Evolutionary conservation across 768 basidiomycete species (phyloP), one percentile per base, ranked within the genome.

Genomic region (Floccularia luteovirens): DNA sequence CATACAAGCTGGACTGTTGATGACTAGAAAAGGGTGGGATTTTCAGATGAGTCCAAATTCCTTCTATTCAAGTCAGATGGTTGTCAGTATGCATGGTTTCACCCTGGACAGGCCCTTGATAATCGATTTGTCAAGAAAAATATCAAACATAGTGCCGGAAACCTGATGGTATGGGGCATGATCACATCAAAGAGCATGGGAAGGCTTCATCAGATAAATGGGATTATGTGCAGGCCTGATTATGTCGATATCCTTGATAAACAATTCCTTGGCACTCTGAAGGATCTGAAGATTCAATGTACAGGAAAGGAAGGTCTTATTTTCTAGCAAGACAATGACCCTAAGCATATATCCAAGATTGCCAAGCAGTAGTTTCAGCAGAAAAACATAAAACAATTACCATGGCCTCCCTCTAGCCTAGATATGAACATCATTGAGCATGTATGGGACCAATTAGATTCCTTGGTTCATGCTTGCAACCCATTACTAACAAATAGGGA

Each of bases 321-420:
- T 43, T 63, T 61, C 38, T 50, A 58, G 38, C 60, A 68, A 20
- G 61, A 68, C 42, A 61, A 61, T 40, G 48, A 62, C 45, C 59
- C 53, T 8, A 64, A 64, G 44, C 60, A 66, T 45, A 66, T 48
- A 1, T 52, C 47, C 17, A 50, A 48, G 27, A 19, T 47, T 3
- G 56, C 55, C 4, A 44, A 32, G 13, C 22, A 39, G 5, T 64
- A 53, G 53, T 56, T 67, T 35, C 8, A 37, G 11, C 42, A 59
- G 13, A 42, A 62, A 28, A 20, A 54, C 24, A 39, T 62, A 22
- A 14, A 41, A 14, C 38, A 47, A n/a, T 38, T 65, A 8, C 11
- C 17, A 14, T 66, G 61, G 57, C 54, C 55, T 4, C 31, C 63
- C 8, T 43, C 43, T 17, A 58, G 54, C 19, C 59, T 58, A 5